Conservation (phyloP, 176 grass and related monocot species). For the Poa annua region DNA sequence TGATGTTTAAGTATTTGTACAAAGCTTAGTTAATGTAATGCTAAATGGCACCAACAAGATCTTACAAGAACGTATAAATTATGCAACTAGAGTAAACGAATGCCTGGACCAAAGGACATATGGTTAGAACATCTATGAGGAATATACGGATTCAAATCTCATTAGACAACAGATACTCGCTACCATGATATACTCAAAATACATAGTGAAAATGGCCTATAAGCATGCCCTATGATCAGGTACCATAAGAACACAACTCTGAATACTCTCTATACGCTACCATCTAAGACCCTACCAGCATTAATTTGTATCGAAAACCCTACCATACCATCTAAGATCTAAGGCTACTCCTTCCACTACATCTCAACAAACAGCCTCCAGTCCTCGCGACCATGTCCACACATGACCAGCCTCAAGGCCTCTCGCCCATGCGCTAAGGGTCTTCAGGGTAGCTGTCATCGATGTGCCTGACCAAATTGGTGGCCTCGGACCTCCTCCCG, state of each 20-base stretch:
- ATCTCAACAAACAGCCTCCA: conserved; percentile 72
- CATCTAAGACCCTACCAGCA: too few relatives aligned
- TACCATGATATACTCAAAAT: not conserved
- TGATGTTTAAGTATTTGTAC: too few relatives aligned
- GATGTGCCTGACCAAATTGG: conserved; percentile 63
- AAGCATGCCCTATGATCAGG: too few relatives aligned
- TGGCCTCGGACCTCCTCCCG: conserved; percentile 57
- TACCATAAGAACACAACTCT: not conserved
- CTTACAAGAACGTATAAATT: too few relatives aligned
- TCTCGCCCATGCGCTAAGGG: conserved; percentile 58
- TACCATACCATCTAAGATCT: conserved; percentile 44
- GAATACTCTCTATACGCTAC: not conserved
- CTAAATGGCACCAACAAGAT: too few relatives aligned
- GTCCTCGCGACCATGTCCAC: too few relatives aligned
- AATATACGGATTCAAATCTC: not conserved
- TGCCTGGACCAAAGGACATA: too few relatives aligned
- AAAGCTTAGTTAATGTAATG: too few relatives aligned
- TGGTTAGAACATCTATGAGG: not conserved
- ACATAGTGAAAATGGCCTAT: too few relatives aligned
- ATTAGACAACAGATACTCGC: not conserved
- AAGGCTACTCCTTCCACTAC: conserved; percentile 58
- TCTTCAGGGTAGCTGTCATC: conserved; percentile 57
- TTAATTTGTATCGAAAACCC: conserved; percentile 42
- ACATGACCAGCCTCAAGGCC: conserved; percentile 24
- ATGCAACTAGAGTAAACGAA: too few relatives aligned